These are phyloP conservation scores for Xylaria acuta DNA, from an alignment of 495 filamentous ascomycete genomes.

Conservation along the genomic window DNA sequence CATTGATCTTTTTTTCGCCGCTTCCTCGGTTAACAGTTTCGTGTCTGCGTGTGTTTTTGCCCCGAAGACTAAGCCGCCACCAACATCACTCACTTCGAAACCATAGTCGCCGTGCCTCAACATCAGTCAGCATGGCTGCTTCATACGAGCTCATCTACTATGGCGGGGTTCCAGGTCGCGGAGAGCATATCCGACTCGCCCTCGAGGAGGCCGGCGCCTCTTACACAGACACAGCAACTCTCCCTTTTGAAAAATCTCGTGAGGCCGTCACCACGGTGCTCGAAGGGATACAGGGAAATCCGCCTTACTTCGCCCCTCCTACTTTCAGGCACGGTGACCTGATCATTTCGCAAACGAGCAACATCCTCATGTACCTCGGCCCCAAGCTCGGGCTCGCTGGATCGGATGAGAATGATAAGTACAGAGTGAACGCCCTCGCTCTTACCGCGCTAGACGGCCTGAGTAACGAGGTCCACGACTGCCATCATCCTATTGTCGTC, in stretches of 20 bases:
- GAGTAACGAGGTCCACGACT: conserved; percentile 61
- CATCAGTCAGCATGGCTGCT: conserved; percentile 1
- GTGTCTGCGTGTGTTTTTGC: background rate
- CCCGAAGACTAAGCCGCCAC: background rate
- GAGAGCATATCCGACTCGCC: conserved; percentile 60
- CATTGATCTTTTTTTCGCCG: too few relatives aligned
- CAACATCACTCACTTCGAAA: background rate
- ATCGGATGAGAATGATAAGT: conserved; percentile 32
- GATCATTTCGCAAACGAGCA: conserved; percentile 55
- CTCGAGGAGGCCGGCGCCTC: conserved; percentile 58
- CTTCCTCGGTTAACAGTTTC: background rate
- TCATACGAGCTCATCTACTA: conserved; percentile 62
- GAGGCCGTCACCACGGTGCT: conserved; percentile 20
- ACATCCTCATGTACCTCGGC: conserved; percentile 61
- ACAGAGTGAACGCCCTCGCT: conserved; percentile 41
- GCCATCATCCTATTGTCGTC: conserved; percentile 59
- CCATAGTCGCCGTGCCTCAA: background rate
- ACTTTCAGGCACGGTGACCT: conserved; percentile 52
- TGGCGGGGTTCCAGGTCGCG: conserved; percentile 60
- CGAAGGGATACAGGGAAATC: conserved; percentile 41
- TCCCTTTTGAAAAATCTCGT: conserved; percentile 25
- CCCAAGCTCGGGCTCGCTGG: conserved; percentile 49
- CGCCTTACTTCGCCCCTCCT: conserved; percentile 58
- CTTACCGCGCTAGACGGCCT: conserved; percentile 61
- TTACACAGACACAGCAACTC: conserved; percentile 51